A percentile compares a stretch with the other conserved stretches of the same genome.
Conservation (phyloP, 2,329 filamentous ascomycete genomes). For the Talaromyces sp. region DNA sequence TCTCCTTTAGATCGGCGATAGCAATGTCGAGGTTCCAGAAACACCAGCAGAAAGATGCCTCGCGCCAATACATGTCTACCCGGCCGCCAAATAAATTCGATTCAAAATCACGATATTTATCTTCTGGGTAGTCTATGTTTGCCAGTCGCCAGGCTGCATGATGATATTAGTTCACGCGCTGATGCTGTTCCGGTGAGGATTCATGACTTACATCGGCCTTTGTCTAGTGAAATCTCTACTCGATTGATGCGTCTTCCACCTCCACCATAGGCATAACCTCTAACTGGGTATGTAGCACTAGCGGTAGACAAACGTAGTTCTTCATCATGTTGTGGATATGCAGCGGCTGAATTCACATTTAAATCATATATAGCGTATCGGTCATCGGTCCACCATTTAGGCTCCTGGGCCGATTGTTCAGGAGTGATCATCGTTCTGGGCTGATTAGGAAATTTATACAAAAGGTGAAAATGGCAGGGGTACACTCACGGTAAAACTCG, state of each 20-base stretch:
- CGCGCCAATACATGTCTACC: constrained; percentile 76
- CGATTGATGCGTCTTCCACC: constrained; percentile 79
- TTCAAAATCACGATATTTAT: constrained; percentile 67
- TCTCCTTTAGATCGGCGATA: constrained; percentile 55
- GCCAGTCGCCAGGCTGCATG: constrained; percentile 64
- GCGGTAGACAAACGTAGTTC: constrained; percentile 49
- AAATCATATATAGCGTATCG: constrained; percentile 91
- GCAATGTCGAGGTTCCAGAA: constrained; percentile 77
- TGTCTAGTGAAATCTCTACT: constrained; percentile 78
- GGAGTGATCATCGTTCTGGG: constrained; percentile 70
- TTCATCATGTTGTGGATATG: constrained; percentile 75
- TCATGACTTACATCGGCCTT: constrained; percentile 55
- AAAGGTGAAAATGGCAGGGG: neutral
- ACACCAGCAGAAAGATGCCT: constrained; percentile 84
- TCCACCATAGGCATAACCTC: constrained; percentile 84
- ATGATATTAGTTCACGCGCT: neutral
- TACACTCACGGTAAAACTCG: constrained; percentile 65
- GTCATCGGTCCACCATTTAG: constrained; percentile 80
- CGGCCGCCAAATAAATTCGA: constrained; percentile 68
- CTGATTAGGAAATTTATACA: constrained; percentile 8
- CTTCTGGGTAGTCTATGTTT: constrained; percentile 76
- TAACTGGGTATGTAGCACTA: constrained; percentile 57
- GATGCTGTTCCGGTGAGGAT: constrained; percentile 9
- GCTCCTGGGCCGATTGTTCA: constrained; percentile 65
- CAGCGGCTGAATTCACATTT: constrained; percentile 78